These are phyloP conservation scores for Capronia coronata DNA, from an alignment of 2,329 filamentous ascomycete species.

Conservation along the genomic window DNA sequence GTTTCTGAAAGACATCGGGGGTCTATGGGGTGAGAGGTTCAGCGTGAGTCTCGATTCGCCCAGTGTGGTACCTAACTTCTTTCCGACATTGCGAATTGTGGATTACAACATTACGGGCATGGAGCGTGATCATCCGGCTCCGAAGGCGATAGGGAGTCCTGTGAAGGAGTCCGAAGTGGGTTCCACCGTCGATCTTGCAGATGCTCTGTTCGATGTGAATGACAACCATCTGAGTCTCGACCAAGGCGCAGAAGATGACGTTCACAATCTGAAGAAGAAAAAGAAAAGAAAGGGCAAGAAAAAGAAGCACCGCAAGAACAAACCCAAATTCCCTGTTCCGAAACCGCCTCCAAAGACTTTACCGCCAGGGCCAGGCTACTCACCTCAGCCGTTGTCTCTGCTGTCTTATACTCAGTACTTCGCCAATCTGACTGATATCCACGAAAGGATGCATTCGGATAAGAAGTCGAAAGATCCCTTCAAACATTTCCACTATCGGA, in stretches of 20 bases:
- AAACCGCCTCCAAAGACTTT: conserved; percentile 63
- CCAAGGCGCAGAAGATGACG: conserved; percentile 33
- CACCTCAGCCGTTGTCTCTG: conserved; percentile 71
- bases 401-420: conserved; percentile 84
- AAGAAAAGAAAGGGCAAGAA: conserved; percentile 45
- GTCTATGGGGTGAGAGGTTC: conserved; percentile 77
- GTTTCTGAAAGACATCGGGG: conserved; percentile 64
- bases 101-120: conserved; percentile 87
- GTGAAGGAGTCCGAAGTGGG: background rate
- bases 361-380: conserved; percentile 83
- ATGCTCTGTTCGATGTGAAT: conserved; percentile 5
- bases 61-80: conserved; percentile 88
- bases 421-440: conserved; percentile 86
- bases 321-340: conserved; percentile 60
- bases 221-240: conserved; percentile 9
- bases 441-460: conserved; percentile 56
- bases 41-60: conserved; percentile 73
- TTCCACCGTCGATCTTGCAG: conserved; percentile 2
- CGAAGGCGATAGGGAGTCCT: conserved; percentile 16
- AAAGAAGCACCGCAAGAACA: conserved; percentile 48
- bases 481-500: conserved; percentile 65
- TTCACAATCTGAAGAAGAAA: conserved; percentile 43
- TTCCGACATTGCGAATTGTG: conserved; percentile 79
- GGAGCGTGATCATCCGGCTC: conserved; percentile 42
- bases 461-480: conserved; percentile 33